Evolutionary conservation across 371 early-diverging fungal genomes (phyloP), one percentile per base, ranked within the genome.

Genomic region (Lichtheimia ornata): DNA sequence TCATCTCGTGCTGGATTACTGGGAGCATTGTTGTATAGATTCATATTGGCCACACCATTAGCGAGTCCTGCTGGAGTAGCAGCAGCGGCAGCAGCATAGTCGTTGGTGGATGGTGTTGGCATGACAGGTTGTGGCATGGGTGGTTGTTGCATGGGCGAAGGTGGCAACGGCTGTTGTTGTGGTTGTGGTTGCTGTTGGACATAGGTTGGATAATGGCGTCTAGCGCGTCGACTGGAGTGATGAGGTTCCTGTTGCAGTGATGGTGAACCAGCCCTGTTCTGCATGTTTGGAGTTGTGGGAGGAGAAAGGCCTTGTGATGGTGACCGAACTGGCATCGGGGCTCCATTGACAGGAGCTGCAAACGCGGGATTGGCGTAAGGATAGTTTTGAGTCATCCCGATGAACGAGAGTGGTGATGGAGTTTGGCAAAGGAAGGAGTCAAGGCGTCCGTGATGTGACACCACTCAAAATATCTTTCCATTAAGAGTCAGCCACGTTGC

Each of bases 1-100:
- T 79, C 75, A 52, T 67, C 51, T 49, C 64, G 41, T 27, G 53
- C 24, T 2, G 69, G 40, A 15, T 49, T 22, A 20, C 14, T 28
- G 20, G 61, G 47, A 50, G 57, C n/a, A 6, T 58, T 61, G 40
- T 58, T 25, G 3, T 61, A 47, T 40, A 69, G 5, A 22, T n/a
- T 62, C 73, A 76, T 67, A 22, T 63, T 61, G 4, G 67, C 64
- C 57, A 76, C 59, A 20, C 70, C 68, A 41, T 71, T 66, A 3
- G 63, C 47, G 20, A 68, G 40, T 13, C 59, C 50, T 55, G 60
- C 22, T 1, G 35, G 7, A 13, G 35, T 14, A 18, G 54, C 59
- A n/a, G n/a, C n/a, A n/a, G n/a, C n/a, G n/a, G n/a, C n/a, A n/a
- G n/a, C n/a, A n/a, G n/a, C n/a, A n/a, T n/a, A n/a, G n/a, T n/a